phyloP scores from a whole-genome alignment of 768 basidiomycete species.

The Steccherinum ochraceum region DNA sequence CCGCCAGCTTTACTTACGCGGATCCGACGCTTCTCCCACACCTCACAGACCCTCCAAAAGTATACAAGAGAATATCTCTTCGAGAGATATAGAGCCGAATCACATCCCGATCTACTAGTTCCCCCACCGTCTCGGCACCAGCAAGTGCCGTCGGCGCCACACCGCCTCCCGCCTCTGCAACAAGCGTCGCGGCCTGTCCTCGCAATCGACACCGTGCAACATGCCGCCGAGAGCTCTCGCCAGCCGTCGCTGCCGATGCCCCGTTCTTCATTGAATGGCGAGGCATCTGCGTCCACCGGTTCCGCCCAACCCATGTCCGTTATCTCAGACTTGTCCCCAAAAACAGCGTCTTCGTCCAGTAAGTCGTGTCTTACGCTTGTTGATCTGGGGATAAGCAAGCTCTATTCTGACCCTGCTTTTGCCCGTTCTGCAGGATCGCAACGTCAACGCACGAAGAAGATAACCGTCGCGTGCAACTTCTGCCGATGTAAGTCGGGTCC shows the following conservation, averaged over 20 bases:
- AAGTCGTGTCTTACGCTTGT: constrained; percentile 18
- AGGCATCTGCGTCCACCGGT: constrained; percentile 11
- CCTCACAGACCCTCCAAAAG: constrained; percentile 67
- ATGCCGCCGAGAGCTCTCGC: constrained; percentile 28
- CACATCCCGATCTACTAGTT: constrained; percentile 11
- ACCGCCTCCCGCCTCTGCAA: constrained; percentile 18
- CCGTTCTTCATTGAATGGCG: constrained; percentile 13
- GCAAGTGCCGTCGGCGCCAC: constrained; percentile 13
- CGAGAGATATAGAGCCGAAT: constrained; percentile 50
- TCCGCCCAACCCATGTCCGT: constrained; percentile 2
- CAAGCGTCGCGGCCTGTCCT: constrained; percentile 46
- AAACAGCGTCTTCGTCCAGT: constrained; percentile 31
- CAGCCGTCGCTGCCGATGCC: constrained; percentile 33
- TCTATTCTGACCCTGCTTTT: constrained; percentile 3
- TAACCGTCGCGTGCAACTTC: constrained; percentile 86
- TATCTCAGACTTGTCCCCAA: constrained; percentile 21
- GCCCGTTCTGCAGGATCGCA: constrained; percentile 38
- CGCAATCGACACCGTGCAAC: constrained; percentile 55
- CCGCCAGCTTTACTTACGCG: neutral
- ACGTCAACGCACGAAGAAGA: constrained; percentile 75
- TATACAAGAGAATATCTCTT: constrained; percentile 82
- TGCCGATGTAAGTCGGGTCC: constrained; percentile 65
- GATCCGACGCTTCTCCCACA: constrained; percentile 1
- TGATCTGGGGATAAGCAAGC: too few species aligned
- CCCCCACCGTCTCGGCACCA: constrained; percentile 15